phyloP scores from a whole-genome alignment of 768 basidiomycete genomes.

The Sistotremastrum suecicum region DNA sequence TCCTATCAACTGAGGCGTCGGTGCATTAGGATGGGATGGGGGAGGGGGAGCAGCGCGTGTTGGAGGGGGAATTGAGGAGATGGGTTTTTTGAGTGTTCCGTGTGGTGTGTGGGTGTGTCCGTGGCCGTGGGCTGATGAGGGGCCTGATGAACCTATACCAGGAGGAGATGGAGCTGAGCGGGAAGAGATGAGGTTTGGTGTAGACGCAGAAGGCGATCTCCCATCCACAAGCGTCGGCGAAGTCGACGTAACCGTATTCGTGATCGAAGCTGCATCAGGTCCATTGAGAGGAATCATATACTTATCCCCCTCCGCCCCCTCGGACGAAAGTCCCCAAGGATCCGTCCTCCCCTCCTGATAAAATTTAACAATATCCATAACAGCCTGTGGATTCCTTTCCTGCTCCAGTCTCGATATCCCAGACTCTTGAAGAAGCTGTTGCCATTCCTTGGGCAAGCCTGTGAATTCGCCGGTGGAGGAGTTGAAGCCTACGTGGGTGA shows the following conservation, averaged over 20 bases:
- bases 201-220: no score
- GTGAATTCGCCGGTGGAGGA: constrained; percentile 97
- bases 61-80: constrained; percentile 15
- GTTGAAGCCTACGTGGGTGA: constrained; percentile 99
- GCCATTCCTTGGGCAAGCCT: constrained; percentile 98
- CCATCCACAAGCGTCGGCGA: no score
- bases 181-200: no score
- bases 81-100: constrained; percentile 4
- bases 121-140: no score
- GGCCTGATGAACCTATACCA: no score
- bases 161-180: constrained; percentile 2
- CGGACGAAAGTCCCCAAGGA: constrained; percentile 39
- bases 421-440: constrained; percentile 87
- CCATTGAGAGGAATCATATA: no score
- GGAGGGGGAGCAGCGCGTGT: constrained; percentile 28
- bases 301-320: constrained; percentile 33
- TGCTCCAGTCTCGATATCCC: constrained; percentile 91
- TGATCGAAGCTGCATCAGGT: neutral
- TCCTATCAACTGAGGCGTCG: constrained; percentile 46
- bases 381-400: constrained; percentile 94
- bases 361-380: constrained; percentile 98
- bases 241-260: no score
- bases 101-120: neutral
- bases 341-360: constrained; percentile 72
- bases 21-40: constrained; percentile 54